phyloP scores from a whole-genome alignment of 192 early-diverging fungal genomes.

The Linnemannia elongata region DNA sequence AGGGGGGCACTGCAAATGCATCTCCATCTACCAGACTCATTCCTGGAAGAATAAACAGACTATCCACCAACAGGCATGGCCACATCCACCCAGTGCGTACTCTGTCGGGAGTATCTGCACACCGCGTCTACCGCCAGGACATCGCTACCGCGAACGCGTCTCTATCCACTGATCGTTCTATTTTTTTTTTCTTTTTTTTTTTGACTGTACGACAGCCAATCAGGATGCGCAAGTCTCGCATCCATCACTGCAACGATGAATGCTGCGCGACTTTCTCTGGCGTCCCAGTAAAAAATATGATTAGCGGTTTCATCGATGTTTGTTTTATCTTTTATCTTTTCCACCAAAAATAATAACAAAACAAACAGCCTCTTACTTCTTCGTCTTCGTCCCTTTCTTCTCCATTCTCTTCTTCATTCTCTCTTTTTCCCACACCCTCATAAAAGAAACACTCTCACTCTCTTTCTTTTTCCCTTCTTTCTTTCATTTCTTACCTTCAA shows the following conservation, averaged over 20 bases:
- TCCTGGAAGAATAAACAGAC: background rate
- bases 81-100: background rate
- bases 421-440: background rate
- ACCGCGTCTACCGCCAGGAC: no score
- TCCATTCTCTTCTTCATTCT: background rate
- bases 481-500: background rate
- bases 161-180: background rate
- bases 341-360: background rate
- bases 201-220: background rate
- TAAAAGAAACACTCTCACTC: background rate
- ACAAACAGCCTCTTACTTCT: background rate
- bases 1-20: background rate
- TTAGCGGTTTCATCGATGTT: background rate
- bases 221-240: background rate
- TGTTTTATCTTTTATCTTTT: background rate
- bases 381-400: background rate
- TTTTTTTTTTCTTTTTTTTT: no score
- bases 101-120: no score
- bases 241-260: no score
- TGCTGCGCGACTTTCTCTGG: no score
- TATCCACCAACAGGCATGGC: background rate
- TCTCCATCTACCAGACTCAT: background rate
- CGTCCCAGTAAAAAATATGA: no score
- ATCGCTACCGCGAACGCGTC: background rate
- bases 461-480: conserved; percentile 1